Percentiles rank a stretch among this genome's conserved stretches.
These are phyloP conservation scores for Taphrina pruni DNA, from an alignment of 1,139 yeast species.

Conservation along the genomic window DNA sequence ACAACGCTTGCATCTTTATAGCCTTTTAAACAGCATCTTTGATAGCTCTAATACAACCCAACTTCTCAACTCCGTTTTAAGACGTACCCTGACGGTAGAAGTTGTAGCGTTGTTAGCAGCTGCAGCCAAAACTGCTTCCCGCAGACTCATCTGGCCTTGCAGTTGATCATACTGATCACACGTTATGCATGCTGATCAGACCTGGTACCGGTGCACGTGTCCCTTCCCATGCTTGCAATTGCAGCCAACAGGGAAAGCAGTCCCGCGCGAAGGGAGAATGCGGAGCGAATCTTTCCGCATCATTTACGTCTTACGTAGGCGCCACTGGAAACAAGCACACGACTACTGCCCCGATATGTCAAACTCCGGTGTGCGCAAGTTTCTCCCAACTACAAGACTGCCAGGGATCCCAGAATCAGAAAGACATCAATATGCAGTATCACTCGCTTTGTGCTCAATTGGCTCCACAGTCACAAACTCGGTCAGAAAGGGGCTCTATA, in stretches of 20 bases:
- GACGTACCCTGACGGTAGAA: too few relatives aligned
- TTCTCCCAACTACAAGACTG: not conserved
- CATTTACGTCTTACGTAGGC: not conserved
- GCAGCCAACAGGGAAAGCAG: not conserved
- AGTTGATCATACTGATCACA: too few relatives aligned
- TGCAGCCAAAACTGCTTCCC: too few relatives aligned
- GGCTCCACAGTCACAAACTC: constrained; percentile 1
- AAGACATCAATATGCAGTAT: constrained; percentile 13
- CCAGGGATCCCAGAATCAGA: not conserved
- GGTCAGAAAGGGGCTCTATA: not conserved
- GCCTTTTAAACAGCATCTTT: too few relatives aligned
- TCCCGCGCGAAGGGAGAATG: not conserved
- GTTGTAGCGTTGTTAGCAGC: too few relatives aligned
- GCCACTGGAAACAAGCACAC: not conserved
- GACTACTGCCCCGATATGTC: not conserved
- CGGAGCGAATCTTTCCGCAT: constrained; percentile 6
- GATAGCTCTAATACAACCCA: too few relatives aligned
- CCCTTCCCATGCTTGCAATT: too few relatives aligned
- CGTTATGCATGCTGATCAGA: too few relatives aligned
- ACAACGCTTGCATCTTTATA: too few relatives aligned
- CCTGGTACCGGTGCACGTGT: too few relatives aligned
- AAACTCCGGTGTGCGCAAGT: not conserved
- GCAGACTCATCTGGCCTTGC: too few relatives aligned
- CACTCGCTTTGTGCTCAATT: constrained; percentile 19
- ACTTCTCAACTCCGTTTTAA: too few relatives aligned